Evolutionary conservation across 768 basidiomycete species (phyloP), one percentile per base, ranked within the genome.

Genomic region (Ramaria rubella): DNA sequence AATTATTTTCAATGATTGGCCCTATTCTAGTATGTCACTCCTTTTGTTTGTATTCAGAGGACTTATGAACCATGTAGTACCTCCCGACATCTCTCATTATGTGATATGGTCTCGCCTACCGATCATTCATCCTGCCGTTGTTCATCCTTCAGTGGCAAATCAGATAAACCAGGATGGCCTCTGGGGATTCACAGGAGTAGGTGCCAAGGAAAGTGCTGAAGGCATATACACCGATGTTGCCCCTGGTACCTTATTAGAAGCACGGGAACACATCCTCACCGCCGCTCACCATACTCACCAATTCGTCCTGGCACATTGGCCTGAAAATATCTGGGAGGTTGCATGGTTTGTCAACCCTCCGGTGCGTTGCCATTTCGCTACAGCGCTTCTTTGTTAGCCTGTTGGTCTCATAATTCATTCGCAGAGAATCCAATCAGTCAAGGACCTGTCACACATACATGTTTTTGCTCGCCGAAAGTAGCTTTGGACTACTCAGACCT

Each of bases 341-440:
- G 88, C 87, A 1, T 94, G 91, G 91, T 92, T 92, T 64, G 86
- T 90, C 42, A 93, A 93, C 65, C 90, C 90, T 42, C 87, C 85
- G 49, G 90, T 93, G 63, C 66, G 86, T 69, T 4, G 49, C 27
- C 17, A 48, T 38, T 23, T 57, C 12, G 52, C 4, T 30, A 29
- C 17, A 21, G 24, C 4, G 19, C 11, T 23, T 43, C 27, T 50
- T 26, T n/a, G 3, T 58, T 58, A 31, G 49, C 51, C 40, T 52
- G 48, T 59, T 40, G 49, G 49, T 50, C 42, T 26, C 53, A n/a
- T n/a, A n/a, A n/a, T n/a, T n/a, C n/a, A n/a, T 27, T 56, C n/a
- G 9, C 68, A 89, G 88, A 80, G 90, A 65, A 67, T 92, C 54
- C 90, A 94, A 63, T 92, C 89, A 58, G 81, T 94, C 29, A 85